Percentiles rank a stretch among this genome's conserved stretches.
Conservation (phyloP, 805 yeast genomes). For the Candida xyloterini region DNA sequence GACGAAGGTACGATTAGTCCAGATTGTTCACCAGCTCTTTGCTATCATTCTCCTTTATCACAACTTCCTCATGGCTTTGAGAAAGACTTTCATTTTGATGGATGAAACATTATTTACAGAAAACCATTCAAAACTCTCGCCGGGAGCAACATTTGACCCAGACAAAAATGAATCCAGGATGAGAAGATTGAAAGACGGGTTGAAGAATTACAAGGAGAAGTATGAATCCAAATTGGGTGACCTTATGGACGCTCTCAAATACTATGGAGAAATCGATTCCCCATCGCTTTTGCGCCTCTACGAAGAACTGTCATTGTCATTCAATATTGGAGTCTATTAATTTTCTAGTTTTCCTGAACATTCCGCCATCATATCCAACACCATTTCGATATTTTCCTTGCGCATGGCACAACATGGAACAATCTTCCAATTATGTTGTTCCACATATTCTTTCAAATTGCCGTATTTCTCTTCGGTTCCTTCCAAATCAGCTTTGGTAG, state of each 20-base stretch:
- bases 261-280: conserved; percentile 50
- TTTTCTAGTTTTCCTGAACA: conserved; percentile 36
- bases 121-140: conserved; percentile 34
- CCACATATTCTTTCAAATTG: conserved; percentile 44
- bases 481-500: conserved; percentile 88
- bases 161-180: conserved; percentile 39
- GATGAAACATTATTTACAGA: conserved; percentile 44
- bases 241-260: conserved; percentile 43
- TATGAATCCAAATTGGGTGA: conserved; percentile 45
- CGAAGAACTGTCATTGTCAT: conserved; percentile 38
- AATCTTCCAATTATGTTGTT: conserved; percentile 54
- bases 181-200: conserved; percentile 38
- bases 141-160: conserved; percentile 38
- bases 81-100: conserved; percentile 51
- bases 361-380: conserved; percentile 71
- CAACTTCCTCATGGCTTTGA: conserved; percentile 47
- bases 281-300: conserved; percentile 42
- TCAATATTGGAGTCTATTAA: conserved; percentile 9
- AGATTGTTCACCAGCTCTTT: conserved; percentile 43
- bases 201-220: conserved; percentile 41
- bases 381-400: conserved; percentile 67
- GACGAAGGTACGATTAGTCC: conserved; percentile 54
- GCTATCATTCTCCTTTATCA: conserved; percentile 47
- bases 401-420: conserved; percentile 83
- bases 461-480: conserved; percentile 48